phyloP scores from a whole-genome alignment of 805 yeast genomes.

The Yarrowia porcina region DNA sequence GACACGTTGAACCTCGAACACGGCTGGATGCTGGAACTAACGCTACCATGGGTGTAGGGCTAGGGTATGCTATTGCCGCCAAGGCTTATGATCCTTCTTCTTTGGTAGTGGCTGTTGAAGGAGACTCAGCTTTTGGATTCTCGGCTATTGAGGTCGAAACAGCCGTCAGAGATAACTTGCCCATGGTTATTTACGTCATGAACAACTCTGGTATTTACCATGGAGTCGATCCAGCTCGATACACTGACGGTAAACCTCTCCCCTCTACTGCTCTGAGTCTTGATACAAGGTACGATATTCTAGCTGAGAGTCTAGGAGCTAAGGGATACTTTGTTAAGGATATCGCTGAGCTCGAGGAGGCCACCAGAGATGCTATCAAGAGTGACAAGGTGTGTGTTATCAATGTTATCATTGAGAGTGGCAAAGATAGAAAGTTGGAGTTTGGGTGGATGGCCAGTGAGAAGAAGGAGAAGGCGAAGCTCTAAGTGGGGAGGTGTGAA shows the following conservation, averaged over 20 bases:
- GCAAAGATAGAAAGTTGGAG: conserved; percentile 51
- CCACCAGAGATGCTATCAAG: conserved; percentile 41
- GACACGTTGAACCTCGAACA: conserved; percentile 49
- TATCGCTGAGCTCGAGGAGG: conserved; percentile 41
- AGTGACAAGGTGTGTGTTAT: conserved; percentile 46
- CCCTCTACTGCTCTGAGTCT: conserved; percentile 61
- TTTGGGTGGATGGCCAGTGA: conserved; percentile 70
- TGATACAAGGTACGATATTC: conserved; percentile 54
- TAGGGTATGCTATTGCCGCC: conserved; percentile 67
- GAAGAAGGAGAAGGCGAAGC: conserved; percentile 35
- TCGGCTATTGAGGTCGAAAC: conserved; percentile 74
- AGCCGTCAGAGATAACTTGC: conserved; percentile 52
- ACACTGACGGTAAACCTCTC: conserved; percentile 36
- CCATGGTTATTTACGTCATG: conserved; percentile 60
- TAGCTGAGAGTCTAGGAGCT: conserved; percentile 57
- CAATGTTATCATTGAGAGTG: conserved; percentile 62
- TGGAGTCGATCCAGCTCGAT: conserved; percentile 46
- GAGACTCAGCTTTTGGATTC: conserved; percentile 77
- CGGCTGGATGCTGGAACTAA: conserved; percentile 71
- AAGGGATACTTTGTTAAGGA: conserved; percentile 49
- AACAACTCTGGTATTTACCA: conserved; percentile 72
- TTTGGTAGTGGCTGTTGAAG: conserved; percentile 58
- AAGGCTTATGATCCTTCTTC: conserved; percentile 46
- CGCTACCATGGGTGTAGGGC: conserved; percentile 75
- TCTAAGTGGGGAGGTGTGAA: neutral